Base-by-base conservation (phyloP, 441 rosid genomes). In the Populus tomentosa region DNA sequence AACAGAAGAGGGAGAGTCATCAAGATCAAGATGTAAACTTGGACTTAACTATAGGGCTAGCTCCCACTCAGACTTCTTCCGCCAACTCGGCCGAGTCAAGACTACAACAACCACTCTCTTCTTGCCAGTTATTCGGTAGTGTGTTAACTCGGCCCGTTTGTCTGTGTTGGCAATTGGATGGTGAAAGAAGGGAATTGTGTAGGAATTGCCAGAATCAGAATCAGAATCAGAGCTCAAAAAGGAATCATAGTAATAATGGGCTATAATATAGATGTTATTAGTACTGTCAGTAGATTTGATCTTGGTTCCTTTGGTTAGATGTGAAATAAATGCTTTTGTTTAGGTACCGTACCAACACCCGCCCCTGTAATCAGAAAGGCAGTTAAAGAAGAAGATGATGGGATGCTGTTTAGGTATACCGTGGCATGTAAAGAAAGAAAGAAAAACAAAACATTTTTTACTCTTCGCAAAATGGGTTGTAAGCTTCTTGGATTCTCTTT, bases 101-200 rank as follows among this genome's bases (percentile, higher is more conserved):
- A 7, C 35, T 75, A 73, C 76, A 68, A 72, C 77, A 70, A 16
- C 79, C 36, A 59, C 68, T 70, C 64, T 26, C 78, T 64, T 18
- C 28, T 8, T 9, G 23, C 21, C 77, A 20, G 33, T 59, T 73
- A 38, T 61, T 36, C 40, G 74, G 62, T 0, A 62, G 32, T 11
- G n/a, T 20, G 74, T 81, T 80, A 67, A 71, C 80, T n/a, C 71
- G 81, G 36, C 59, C 77, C 6, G 88, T 85, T 78, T 91, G 94
- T 79, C 80, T 85, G 79, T 88, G 91, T 69, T 89, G 86, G 77
- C 90, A 87, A 50, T 69, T 88, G 76, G 91, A 90, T 73, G 80
- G 53, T 76, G 80, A 75, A 35, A 78, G 81, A 50, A 40, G 82
- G 40, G 90, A 85, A 79, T 70, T 86, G 68, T 93, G 94, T 83